Conservation (phyloP, 1,284 basidiomycete species). For the Apiotrichum montevideense region DNA sequence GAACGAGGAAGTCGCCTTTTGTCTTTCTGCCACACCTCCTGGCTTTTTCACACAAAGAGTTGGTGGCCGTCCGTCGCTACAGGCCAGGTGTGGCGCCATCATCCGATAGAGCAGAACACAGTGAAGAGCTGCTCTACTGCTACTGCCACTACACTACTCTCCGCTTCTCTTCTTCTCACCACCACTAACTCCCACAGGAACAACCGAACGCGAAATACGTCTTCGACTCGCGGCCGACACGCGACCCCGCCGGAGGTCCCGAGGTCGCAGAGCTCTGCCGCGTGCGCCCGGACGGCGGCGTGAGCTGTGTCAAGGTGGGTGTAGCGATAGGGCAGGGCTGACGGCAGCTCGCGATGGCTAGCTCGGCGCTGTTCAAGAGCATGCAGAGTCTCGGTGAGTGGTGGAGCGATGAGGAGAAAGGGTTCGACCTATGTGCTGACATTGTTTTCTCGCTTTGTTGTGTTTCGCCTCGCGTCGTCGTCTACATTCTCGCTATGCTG, state of each 20-base stretch:
- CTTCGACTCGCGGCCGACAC: constrained; percentile 38
- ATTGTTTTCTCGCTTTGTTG: neutral
- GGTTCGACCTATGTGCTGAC: neutral
- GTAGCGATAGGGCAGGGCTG: too few relatives aligned
- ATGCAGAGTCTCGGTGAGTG: constrained; percentile 54
- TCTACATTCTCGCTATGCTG: neutral
- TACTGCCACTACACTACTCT: too few relatives aligned
- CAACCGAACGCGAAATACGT: constrained; percentile 18
- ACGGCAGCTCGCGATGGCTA: constrained; percentile 57
- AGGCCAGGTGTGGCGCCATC: too few relatives aligned
- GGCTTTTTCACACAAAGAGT: too few relatives aligned
- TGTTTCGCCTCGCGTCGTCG: neutral
- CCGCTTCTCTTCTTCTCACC: too few relatives aligned
- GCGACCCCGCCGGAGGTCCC: constrained; percentile 47
- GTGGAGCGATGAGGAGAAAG: neutral
- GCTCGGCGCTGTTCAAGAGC: constrained; percentile 62
- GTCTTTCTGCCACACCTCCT: too few relatives aligned
- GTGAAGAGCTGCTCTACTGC: too few relatives aligned
- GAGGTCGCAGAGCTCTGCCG: constrained; percentile 56
- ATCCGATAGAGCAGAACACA: too few relatives aligned
- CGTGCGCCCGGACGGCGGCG: constrained; percentile 47
- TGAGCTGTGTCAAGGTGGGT: constrained; percentile 55
- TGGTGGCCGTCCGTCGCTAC: too few relatives aligned
- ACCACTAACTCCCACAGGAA: neutral
- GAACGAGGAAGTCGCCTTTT: too few relatives aligned